Conservation (phyloP, 176 grass and related monocot species). For the Tillandsia fasciculata region DNA sequence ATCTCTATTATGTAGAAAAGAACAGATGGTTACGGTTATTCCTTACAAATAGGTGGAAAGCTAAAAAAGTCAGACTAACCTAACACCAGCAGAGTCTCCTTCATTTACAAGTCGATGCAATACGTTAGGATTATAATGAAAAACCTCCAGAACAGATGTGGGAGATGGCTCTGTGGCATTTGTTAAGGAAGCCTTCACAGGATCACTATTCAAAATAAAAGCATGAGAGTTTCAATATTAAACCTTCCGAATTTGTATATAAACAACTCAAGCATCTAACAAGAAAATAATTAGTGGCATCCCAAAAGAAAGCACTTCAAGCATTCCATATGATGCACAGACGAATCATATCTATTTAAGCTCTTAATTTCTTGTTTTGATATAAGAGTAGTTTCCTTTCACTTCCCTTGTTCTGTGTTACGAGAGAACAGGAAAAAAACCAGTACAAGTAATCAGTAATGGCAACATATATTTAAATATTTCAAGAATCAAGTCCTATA, state of each 20-base stretch:
- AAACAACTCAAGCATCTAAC: no score
- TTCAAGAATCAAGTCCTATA: neutral
- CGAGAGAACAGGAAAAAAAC: no score
- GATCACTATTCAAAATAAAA: constrained; percentile 54
- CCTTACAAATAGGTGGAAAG: neutral
- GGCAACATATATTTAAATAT: neutral
- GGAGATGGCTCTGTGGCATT: constrained; percentile 47
- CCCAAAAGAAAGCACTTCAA: neutral
- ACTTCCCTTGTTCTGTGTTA: neutral
- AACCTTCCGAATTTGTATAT: neutral
- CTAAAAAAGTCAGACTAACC: constrained; percentile 28
- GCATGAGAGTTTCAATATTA: constrained; percentile 15
- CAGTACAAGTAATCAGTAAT: neutral
- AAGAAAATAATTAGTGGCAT: neutral
- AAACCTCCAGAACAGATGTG: constrained; percentile 51
- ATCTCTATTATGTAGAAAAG: constrained; percentile 41
- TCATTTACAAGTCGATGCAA: constrained; percentile 84
- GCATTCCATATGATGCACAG: no score
- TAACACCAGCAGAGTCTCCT: constrained; percentile 66
- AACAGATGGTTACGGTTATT: neutral
- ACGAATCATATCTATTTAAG: no score
- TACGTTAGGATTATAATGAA: constrained; percentile 75
- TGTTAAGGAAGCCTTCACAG: constrained; percentile 43
- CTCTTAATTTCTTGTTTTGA: neutral
- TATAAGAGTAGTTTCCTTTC: neutral